Conservation (phyloP, 2,329 filamentous ascomycete species). For the Fusarium sp. region DNA sequence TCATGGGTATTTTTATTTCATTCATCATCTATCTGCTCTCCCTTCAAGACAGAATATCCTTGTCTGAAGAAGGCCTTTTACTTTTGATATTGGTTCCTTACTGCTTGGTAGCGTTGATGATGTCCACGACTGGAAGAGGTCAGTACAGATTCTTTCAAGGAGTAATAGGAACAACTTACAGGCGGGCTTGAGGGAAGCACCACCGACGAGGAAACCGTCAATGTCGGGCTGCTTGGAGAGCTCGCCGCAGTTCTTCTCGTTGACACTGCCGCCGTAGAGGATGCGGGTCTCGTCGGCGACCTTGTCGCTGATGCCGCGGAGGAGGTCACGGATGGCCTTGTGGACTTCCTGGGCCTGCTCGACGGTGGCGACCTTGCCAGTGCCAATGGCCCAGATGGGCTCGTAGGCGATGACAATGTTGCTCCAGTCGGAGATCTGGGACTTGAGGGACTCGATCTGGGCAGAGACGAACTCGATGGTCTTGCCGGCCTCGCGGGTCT, state of each 20-base stretch:
- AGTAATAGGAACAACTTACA: slow-evolving; percentile 67
- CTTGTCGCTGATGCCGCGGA: slow-evolving; percentile 78
- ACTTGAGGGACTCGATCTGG: slow-evolving; percentile 86
- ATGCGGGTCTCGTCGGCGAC: slow-evolving; percentile 90
- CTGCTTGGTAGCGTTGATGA: slow-evolving; percentile 66
- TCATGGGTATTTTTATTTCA: slow-evolving; percentile 41
- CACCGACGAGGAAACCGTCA: slow-evolving; percentile 97
- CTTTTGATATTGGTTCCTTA: slow-evolving; percentile 49
- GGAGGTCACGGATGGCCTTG: slow-evolving; percentile 90
- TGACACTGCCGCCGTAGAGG: slow-evolving; percentile 96
- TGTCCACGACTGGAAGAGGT: slow-evolving; percentile 63
- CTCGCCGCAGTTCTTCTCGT: slow-evolving; percentile 97
- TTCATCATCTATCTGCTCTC: slow-evolving; percentile 38
- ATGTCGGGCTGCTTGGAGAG: slow-evolving; percentile 94
- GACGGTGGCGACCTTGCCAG: slow-evolving; percentile 90
- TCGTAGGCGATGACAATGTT: slow-evolving; percentile 98
- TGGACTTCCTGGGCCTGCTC: slow-evolving; percentile 95
- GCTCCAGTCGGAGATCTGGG: slow-evolving; percentile 84
- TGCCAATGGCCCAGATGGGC: slow-evolving; percentile 97
- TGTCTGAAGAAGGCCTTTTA: slow-evolving; percentile 23
- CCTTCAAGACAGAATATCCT: slow-evolving; percentile 15
- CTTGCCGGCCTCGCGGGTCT: slow-evolving; percentile 87
- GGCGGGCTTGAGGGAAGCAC: slow-evolving; percentile 95
- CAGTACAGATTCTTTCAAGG: neutral
- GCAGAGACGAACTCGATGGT: slow-evolving; percentile 87